phyloP scores from a whole-genome alignment of 2,329 filamentous ascomycete genomes.

The Neonectria coccinea region DNA sequence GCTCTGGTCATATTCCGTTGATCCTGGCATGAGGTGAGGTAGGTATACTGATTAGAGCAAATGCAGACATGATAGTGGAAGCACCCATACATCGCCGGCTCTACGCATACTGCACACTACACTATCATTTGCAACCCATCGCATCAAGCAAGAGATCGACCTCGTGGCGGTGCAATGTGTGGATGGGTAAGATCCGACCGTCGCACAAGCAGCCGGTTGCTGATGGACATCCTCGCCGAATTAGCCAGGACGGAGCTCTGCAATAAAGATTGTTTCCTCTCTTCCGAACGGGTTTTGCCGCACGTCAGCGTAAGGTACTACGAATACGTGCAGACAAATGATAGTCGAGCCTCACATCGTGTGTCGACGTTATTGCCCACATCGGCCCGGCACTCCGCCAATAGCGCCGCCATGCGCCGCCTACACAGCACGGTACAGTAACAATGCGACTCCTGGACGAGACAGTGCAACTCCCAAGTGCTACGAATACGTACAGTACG shows the following conservation, averaged over 20 bases:
- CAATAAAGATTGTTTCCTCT: constrained; percentile 11
- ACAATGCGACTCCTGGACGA: constrained; percentile 6
- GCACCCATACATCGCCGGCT: constrained; percentile 3
- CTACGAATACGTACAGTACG: background rate
- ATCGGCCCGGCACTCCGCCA: constrained; percentile 15
- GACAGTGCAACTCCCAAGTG: background rate
- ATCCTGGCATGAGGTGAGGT: constrained; percentile 6
- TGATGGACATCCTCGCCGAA: constrained; percentile 12
- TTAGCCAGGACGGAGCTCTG: constrained; percentile 4
- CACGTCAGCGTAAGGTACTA: background rate
- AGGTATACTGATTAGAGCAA: constrained; percentile 3
- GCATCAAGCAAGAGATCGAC: constrained; percentile 20
- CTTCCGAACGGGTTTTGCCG: constrained; percentile 19
- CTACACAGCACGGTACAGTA: background rate
- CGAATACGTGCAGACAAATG: constrained; percentile 12
- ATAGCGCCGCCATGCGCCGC: constrained; percentile 1
- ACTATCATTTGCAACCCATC: constrained; percentile 9
- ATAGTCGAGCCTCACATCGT: constrained; percentile 20
- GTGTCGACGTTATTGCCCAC: constrained; percentile 6
- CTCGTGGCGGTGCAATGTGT: constrained; percentile 14
- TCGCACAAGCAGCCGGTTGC: constrained; percentile 20
- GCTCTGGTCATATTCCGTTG: constrained; percentile 4
- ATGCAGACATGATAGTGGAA: background rate
- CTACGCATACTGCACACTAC: background rate
- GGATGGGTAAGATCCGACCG: constrained; percentile 21